Base-by-base conservation (phyloP, 1,139 yeast species). In the Candida sanyaensis region DNA sequence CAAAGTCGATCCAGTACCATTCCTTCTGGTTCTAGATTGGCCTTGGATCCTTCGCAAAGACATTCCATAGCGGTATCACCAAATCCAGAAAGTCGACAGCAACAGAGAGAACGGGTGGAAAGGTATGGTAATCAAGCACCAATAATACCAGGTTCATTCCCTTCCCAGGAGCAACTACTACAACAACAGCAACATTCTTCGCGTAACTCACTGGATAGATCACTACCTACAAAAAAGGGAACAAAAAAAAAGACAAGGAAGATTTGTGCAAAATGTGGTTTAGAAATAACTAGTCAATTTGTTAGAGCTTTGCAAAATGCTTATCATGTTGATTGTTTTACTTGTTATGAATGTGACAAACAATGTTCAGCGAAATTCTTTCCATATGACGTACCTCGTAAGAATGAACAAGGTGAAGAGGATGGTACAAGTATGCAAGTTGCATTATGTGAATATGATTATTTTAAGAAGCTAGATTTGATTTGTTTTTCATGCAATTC, bases 401-500 rank as follows among this genome's bases (percentile, higher is more conserved):
- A 38, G 30, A 47, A 44, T 30, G 37, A 24, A 4, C 65, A 66
- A 11, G 69, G 68, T 5, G 71, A 69, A 42, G 67, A 69, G 2
- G 65, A 66, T 12, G 69, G 68, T 2, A 53, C 56, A 3, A 59
- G 61, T 7, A 54, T 57, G 5, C 83, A 84, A 53, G 84, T 89
- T 4, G 90, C 97, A 0, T 75, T 95, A 29, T 95, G 99, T 68
- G 99, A 95, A 66, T 88, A 83, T 57, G 96, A 95, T 68, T 93
- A 92, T 64, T 93, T 93, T 72, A 84, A 83, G 58, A 81, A 96
- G 57, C 78, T 91, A 50, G 88, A 89, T 50, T 75, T 93, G 49
- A 80, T 93, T 29, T 95, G 99, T 62, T 80, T 78, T 61, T 88
- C 84, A 32, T 95, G 99, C 69, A 82, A 89, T 56, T 80, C 78